A percentile compares a stretch with the other conserved stretches of the same genome.
These are phyloP conservation scores for Rasamsonia emersonii DNA, from an alignment of 2,329 filamentous ascomycete genomes.

Conservation along the genomic window DNA sequence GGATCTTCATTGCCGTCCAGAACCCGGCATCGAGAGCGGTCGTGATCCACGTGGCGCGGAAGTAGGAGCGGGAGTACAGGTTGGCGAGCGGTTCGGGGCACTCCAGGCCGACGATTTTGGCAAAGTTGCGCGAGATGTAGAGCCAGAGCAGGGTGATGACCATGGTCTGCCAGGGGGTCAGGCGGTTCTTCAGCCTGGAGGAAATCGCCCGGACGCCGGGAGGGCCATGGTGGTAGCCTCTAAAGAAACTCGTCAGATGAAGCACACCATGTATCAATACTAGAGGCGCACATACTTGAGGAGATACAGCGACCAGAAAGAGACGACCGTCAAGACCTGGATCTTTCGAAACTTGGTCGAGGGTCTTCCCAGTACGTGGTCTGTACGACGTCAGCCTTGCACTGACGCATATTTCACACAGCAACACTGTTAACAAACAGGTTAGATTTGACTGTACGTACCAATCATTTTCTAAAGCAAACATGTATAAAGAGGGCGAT, in stretches of 20 bases:
- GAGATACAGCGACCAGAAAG: slow-evolving; percentile 84
- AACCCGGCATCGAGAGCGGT: slow-evolving; percentile 94
- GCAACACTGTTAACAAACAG: too few relatives aligned
- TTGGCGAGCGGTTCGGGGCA: slow-evolving; percentile 90
- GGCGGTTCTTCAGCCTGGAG: slow-evolving; percentile 55
- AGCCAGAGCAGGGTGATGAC: slow-evolving; percentile 83
- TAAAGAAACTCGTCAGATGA: too few relatives aligned
- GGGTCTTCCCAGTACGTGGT: slow-evolving; percentile 85
- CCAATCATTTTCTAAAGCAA: background rate
- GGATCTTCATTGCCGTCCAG: slow-evolving; percentile 95
- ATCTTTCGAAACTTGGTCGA: slow-evolving; percentile 86
- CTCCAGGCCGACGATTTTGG: slow-evolving; percentile 81
- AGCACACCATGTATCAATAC: too few relatives aligned
- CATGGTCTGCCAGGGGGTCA: slow-evolving; percentile 85
- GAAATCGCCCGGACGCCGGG: slow-evolving; percentile 65
- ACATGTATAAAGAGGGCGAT: too few relatives aligned
- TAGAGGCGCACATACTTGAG: slow-evolving; percentile 62
- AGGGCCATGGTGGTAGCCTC: slow-evolving; percentile 83
- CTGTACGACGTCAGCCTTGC: too few relatives aligned
- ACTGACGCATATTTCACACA: too few relatives aligned
- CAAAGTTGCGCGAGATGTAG: slow-evolving; percentile 87
- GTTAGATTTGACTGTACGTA: too few relatives aligned
- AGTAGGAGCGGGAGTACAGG: slow-evolving; percentile 86
- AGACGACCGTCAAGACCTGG: slow-evolving; percentile 82
- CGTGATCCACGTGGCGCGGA: slow-evolving; percentile 91